Conservation (phyloP, 192 early-diverging fungal genomes). For the Haplosporangium gracile region DNA sequence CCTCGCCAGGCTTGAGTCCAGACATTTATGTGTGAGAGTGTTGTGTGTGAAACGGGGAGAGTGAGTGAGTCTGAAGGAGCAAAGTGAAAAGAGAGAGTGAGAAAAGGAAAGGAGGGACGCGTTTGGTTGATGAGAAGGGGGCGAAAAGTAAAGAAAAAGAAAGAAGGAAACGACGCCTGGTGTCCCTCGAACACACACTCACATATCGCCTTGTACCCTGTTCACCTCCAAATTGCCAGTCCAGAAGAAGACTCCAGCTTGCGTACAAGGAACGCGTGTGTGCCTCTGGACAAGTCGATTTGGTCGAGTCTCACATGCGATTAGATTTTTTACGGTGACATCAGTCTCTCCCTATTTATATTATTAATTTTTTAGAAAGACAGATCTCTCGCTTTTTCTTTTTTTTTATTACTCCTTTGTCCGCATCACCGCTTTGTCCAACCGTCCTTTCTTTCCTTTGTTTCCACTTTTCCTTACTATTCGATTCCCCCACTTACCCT, state of each 20-base stretch:
- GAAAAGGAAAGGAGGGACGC: background rate
- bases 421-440: background rate
- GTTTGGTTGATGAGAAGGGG: background rate
- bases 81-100: background rate
- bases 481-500: background rate
- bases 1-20: constrained; percentile 92
- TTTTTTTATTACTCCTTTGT: background rate
- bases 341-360: background rate
- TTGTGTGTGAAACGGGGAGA: background rate
- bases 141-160: background rate
- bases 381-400: constrained; percentile 15
- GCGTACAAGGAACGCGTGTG: constrained; percentile 30
- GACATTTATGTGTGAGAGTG: constrained; percentile 32
- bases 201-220: background rate
- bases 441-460: background rate
- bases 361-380: background rate
- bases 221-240: background rate
- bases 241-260: background rate
- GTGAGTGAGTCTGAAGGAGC: background rate
- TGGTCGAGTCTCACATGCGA: background rate
- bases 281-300: background rate
- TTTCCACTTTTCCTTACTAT: background rate
- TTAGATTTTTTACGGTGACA: background rate
- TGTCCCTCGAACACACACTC: background rate
- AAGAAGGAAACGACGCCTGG: background rate